Conservation (phyloP, 352 stramenopile genomes). For the Globisporangium alternatum region DNA sequence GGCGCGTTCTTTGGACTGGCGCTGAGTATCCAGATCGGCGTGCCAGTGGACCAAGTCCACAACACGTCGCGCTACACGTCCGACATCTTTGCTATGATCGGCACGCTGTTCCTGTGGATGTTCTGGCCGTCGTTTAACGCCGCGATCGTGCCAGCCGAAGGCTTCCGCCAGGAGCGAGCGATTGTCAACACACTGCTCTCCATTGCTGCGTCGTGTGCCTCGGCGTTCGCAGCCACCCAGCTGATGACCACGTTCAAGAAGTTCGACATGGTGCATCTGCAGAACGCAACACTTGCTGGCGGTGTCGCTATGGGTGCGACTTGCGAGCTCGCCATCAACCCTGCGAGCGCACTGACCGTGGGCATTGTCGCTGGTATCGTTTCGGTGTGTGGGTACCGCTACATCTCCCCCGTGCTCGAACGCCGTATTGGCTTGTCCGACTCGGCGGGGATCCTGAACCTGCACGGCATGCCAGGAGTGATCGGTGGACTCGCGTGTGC, state of each 20-base stretch:
- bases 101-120: slow-evolving; percentile 85
- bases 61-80: slow-evolving; percentile 70
- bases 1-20: slow-evolving; percentile 81
- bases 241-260: slow-evolving; percentile 50
- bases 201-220: slow-evolving; percentile 54
- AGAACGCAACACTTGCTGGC: slow-evolving; percentile 83
- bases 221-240: slow-evolving; percentile 51
- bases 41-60: slow-evolving; percentile 43
- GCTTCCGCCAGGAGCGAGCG: slow-evolving; percentile 65
- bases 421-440: slow-evolving; percentile 41
- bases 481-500: slow-evolving; percentile 54
- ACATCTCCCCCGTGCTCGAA: slow-evolving; percentile 42
- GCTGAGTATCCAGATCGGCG: slow-evolving; percentile 54
- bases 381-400: slow-evolving; percentile 47
- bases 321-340: slow-evolving; percentile 70
- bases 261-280: slow-evolving; percentile 82
- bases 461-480: slow-evolving; percentile 77
- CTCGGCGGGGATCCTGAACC: slow-evolving; percentile 64
- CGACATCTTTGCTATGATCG: slow-evolving; percentile 81
- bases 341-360: slow-evolving; percentile 45
- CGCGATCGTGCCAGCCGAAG: slow-evolving; percentile 48
- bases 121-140: slow-evolving; percentile 88
- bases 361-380: slow-evolving; percentile 50
- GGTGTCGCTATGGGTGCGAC: slow-evolving; percentile 78
- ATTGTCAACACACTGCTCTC: slow-evolving; percentile 80